Evolutionary conservation across 495 filamentous ascomycete genomes (phyloP).

Genomic region (Talaromyces adpressus): DNA sequence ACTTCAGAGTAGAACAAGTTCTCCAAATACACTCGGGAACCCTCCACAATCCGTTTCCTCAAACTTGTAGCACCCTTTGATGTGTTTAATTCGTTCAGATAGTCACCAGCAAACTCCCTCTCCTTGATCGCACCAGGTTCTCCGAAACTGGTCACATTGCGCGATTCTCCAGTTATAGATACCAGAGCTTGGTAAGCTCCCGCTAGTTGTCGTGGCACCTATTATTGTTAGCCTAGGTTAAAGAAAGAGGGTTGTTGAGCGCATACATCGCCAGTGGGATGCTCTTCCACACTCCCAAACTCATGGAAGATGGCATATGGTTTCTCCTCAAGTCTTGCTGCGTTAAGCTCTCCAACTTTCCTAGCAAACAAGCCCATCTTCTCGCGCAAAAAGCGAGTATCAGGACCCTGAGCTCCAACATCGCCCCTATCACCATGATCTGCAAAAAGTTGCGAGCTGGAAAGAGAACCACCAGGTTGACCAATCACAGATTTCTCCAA

Average conservation of each 20-base stretch:
- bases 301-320: constrained; percentile 64
- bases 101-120: constrained; percentile 67
- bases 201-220: constrained; percentile 59
- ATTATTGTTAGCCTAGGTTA: constrained; percentile 15
- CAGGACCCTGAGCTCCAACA: constrained; percentile 39
- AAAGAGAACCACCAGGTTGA: constrained; percentile 52
- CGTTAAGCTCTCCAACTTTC: constrained; percentile 70
- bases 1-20: constrained; percentile 64
- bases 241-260: background rate
- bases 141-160: constrained; percentile 41
- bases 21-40: constrained; percentile 71
- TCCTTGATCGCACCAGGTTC: constrained; percentile 55
- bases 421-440: constrained; percentile 54
- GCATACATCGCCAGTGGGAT: constrained; percentile 57
- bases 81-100: constrained; percentile 62
- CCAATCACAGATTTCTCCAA: constrained; percentile 81
- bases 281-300: constrained; percentile 63
- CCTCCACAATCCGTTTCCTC: constrained; percentile 68
- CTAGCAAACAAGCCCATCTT: constrained; percentile 74
- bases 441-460: constrained; percentile 52
- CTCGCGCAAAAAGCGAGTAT: constrained; percentile 66
- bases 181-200: constrained; percentile 74
- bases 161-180: constrained; percentile 61
- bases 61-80: constrained; percentile 53
- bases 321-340: constrained; percentile 54